A percentile compares a stretch with the other conserved stretches of the same genome.
These are phyloP conservation scores for Colletotrichum liriopes DNA, from an alignment of 2,329 filamentous ascomycete species.

Conservation along the genomic window DNA sequence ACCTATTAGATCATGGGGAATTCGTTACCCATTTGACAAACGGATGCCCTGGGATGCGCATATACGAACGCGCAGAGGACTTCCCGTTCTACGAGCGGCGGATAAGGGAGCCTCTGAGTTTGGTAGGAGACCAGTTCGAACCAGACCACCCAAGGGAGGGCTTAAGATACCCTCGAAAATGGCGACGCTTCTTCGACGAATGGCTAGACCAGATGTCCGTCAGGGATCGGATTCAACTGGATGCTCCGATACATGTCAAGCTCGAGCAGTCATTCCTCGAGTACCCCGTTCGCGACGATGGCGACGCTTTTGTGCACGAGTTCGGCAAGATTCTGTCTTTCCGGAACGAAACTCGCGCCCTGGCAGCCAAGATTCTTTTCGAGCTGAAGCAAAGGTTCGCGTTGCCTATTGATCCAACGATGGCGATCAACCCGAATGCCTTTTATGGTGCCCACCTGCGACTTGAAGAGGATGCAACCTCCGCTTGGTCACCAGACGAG, in stretches of 20 bases:
- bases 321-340: constrained; percentile 54
- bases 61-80: constrained; percentile 50
- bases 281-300: constrained; percentile 55
- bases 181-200: constrained; percentile 49
- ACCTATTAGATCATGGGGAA: constrained; percentile 49
- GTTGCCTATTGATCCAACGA: constrained; percentile 47
- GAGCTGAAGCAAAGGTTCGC: constrained; percentile 44
- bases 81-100: constrained; percentile 48
- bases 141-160: constrained; percentile 48
- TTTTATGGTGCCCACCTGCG: constrained; percentile 53
- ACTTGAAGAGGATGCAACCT: constrained; percentile 51
- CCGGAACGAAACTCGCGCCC: constrained; percentile 49
- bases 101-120: constrained; percentile 40
- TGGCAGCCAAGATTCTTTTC: constrained; percentile 49
- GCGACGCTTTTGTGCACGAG: constrained; percentile 51
- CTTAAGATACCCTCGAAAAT: constrained; percentile 46
- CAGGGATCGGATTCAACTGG: not conserved
- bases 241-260: constrained; percentile 48
- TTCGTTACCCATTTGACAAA: constrained; percentile 47
- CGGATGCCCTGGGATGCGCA: constrained; percentile 49
- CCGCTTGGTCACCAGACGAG: constrained; percentile 50
- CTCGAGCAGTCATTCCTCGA: constrained; percentile 55
- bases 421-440: constrained; percentile 46
- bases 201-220: constrained; percentile 48
- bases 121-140: constrained; percentile 52